These are phyloP conservation scores for Podospora fimiseda DNA, from an alignment of 495 filamentous ascomycete genomes.

Conservation along the genomic window DNA sequence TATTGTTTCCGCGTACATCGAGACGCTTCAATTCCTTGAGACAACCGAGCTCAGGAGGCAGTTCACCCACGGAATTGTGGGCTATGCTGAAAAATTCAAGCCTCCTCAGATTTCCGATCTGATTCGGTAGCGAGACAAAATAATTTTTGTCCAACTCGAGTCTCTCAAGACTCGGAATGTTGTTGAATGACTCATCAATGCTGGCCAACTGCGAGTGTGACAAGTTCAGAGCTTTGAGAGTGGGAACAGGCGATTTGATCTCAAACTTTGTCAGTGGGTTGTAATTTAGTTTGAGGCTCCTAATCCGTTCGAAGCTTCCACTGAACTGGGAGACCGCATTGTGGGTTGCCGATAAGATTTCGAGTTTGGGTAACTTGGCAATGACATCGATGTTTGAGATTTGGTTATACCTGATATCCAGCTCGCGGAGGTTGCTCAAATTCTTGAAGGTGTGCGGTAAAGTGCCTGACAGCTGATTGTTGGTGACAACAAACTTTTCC, in stretches of 20 bases:
- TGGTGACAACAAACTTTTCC: constrained; percentile 90
- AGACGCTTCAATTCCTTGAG: constrained; percentile 76
- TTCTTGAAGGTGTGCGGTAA: constrained; percentile 64
- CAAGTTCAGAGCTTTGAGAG: constrained; percentile 76
- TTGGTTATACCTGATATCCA: constrained; percentile 89
- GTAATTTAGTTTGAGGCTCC: constrained; percentile 78
- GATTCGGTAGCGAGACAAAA: constrained; percentile 76
- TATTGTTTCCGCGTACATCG: constrained; percentile 86
- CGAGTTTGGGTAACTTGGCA: constrained; percentile 73
- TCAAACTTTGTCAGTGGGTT: constrained; percentile 93
- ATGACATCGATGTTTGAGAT: constrained; percentile 82
- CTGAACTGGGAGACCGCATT: constrained; percentile 84
- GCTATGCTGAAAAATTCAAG: constrained; percentile 91
- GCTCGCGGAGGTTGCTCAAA: constrained; percentile 73
- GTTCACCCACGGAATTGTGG: constrained; percentile 73
- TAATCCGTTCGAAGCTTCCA: constrained; percentile 76
- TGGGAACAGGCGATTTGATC: constrained; percentile 67
- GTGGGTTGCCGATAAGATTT: constrained; percentile 81
- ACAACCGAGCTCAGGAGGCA: constrained; percentile 81
- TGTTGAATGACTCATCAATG: constrained; percentile 80
- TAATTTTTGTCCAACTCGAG: constrained; percentile 92
- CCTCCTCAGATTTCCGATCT: constrained; percentile 75
- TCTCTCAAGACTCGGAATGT: constrained; percentile 77
- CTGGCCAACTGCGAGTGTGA: constrained; percentile 81
- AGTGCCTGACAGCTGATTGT: constrained; percentile 73